Evolutionary conservation across 1,284 basidiomycete genomes (phyloP).

Genomic region (Ustilago loliicola): DNA sequence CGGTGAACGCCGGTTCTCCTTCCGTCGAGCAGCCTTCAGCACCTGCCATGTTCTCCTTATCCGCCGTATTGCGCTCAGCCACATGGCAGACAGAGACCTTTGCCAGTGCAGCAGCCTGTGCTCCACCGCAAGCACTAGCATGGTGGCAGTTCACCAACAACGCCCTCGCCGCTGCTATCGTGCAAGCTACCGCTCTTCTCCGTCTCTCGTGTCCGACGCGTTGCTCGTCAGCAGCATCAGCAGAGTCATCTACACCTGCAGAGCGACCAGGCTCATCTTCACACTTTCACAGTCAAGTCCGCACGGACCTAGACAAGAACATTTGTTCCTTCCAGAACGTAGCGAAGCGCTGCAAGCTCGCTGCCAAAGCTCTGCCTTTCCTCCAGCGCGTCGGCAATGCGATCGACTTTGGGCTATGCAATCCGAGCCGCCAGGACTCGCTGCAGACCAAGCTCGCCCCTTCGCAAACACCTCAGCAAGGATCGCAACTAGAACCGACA

Average conservation of each 20-base stretch:
- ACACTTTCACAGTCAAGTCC: slow-evolving; percentile 28
- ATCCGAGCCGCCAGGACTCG: slow-evolving; percentile 1
- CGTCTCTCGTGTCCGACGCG: slow-evolving; percentile 16
- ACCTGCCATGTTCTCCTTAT: slow-evolving; percentile 27
- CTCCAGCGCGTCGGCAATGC: slow-evolving; percentile 32
- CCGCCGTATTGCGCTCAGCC: slow-evolving; percentile 35
- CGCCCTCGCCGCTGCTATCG: slow-evolving; percentile 41
- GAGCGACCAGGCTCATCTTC: slow-evolving; percentile 1
- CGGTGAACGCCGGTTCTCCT: not conserved
- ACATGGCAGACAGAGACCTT: slow-evolving; percentile 37
- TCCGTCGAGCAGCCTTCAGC: slow-evolving; percentile 8
- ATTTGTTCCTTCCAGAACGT: slow-evolving; percentile 38
- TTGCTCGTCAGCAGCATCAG: not conserved
- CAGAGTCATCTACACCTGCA: not conserved
- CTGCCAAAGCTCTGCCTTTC: slow-evolving; percentile 36
- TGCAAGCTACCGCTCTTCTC: slow-evolving; percentile 39
- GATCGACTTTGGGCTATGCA: slow-evolving; percentile 33
- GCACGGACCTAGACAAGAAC: slow-evolving; percentile 37
- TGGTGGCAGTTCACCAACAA: slow-evolving; percentile 46
- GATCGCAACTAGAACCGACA: not conserved
- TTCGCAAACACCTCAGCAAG: not conserved
- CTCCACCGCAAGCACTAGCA: slow-evolving; percentile 26
- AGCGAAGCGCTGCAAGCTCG: slow-evolving; percentile 41
- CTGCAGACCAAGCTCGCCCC: slow-evolving; percentile 9
- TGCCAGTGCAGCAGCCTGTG: slow-evolving; percentile 24